Evolutionary conservation across 208 protist species (phyloP), one percentile per base, ranked within the genome.

Genomic region (Crithidia sp.): DNA sequence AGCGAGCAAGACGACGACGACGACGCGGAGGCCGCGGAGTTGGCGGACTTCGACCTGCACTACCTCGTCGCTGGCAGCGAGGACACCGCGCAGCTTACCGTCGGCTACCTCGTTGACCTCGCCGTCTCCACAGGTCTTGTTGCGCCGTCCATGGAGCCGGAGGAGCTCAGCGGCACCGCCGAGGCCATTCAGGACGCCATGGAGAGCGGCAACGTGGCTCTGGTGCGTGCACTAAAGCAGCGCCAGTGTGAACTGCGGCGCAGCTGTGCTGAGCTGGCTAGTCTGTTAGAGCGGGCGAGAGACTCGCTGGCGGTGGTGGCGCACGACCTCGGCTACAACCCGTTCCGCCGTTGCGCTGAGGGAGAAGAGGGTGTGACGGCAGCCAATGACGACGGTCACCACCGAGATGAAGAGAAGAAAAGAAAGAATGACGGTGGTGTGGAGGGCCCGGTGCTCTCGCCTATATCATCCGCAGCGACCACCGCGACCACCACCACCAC

Each of bases 101-200:
- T 62, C 19, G 58, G 58, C 17, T 73, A 67, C 67, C 49, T 85
- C 14, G 58, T 81, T 17, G 57, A 70, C 12, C 75, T 85, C n/a
- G 80, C 75, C 17, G 64, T 58, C 10, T 66, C 68, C 4, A 72
- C 71, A 5, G 80, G 80, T 3, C 55, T 85, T 41, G 58, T 85
- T 6, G 9, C 74, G 9, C 36, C 47, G 17, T n/a, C 52, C 28
- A 70, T 79, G 67, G 68, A 68, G 67, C 57, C 73, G 36, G 58
- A 41, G 53, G 57, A 64, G 40, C 65, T 73, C 65, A 17, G 17
- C 49, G 67, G 47, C 13, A 62, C 65, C n/a, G 12, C 55, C 16
- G 52, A 72, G 56, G 36, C 50, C 12, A 60, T 73, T 17, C 54
- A 40, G 14, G 60, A 65, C 5, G 60, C 66, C 0, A 13, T 57